Base-by-base conservation (phyloP, 805 yeast genomes). In the Candida bentonensis region DNA sequence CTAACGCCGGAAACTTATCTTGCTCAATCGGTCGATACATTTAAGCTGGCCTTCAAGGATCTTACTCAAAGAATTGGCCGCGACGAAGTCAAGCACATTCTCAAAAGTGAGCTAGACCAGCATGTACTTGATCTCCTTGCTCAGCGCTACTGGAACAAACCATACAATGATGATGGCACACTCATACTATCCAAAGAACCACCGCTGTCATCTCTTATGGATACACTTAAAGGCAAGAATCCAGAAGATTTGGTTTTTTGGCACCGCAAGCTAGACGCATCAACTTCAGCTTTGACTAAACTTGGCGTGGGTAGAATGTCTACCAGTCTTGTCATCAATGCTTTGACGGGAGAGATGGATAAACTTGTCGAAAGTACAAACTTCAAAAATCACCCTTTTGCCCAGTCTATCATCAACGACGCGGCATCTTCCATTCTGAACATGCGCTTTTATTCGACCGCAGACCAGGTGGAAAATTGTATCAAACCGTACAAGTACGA, bases 391-490 rank as follows among this genome's bases (percentile, higher is more conserved):
- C 96, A 89, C 58, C 94, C 94, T n/a, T 67, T 82, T 62, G 94
- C 94, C 2, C 78, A 77, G 52, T 74, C 76, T 39, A 79, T 85
- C 2, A 87, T 92, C 7, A 75, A 73, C 44, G 94, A 86, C 34
- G 94, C 96, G 2, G 94, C 96, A 0, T 71, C 74, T 25, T 68
- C 78, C 21, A 95, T 92, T 4, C 67, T 92, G 49, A 79, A 79
- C 50, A 66, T 82, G 22, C 77, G 89, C 51, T 92, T 74, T 59
- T 84, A 79, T 51, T 80, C 95, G 1, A 89, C 98, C 0, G 94
- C 98, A 0, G 99, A 94, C 60, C 99, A 92, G 61, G 97, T 92
- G 4, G 99, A 92, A 57, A 92, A 94, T 62, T 88, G 97, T 65
- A 89, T 92, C 56, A 92, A 92, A 60, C 99, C 99, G 2, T 92